A percentile compares a stretch with the other conserved stretches of the same genome.
phyloP scores from a whole-genome alignment of 2,329 filamentous ascomycete species.

The Alternaria alternata region DNA sequence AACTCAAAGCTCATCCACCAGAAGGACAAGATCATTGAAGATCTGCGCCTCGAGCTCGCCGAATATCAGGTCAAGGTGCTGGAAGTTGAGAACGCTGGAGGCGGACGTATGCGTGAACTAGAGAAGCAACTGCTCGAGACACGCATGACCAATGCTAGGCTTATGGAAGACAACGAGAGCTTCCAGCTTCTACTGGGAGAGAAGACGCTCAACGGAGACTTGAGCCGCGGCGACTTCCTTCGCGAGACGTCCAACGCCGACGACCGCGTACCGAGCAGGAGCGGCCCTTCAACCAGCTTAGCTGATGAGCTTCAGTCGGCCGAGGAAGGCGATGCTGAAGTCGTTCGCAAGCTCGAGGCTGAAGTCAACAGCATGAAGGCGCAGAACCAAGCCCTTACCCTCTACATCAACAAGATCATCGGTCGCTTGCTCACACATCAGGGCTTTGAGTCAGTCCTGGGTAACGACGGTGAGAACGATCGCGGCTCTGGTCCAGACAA shows the following conservation, averaged over 20 bases:
- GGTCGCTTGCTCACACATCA: slow-evolving; percentile 92
- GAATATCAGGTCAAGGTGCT: slow-evolving; percentile 95
- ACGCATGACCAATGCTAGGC: slow-evolving; percentile 91
- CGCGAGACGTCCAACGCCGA: slow-evolving; percentile 55
- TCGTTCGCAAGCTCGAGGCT: slow-evolving; percentile 72
- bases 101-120: slow-evolving; percentile 86
- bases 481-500: slow-evolving; percentile 56
- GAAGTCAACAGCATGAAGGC: slow-evolving; percentile 85
- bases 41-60: slow-evolving; percentile 86
- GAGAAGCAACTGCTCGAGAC: slow-evolving; percentile 89
- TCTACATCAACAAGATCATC: slow-evolving; percentile 99
- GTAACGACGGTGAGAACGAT: slow-evolving; percentile 68
- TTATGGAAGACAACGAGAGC: slow-evolving; percentile 99
- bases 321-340: slow-evolving; percentile 59
- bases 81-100: slow-evolving; percentile 91
- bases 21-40: slow-evolving; percentile 96
- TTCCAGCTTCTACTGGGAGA: slow-evolving; percentile 95
- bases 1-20: slow-evolving; percentile 90
- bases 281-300: slow-evolving; percentile 48
- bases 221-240: slow-evolving; percentile 82
- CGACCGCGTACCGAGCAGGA: slow-evolving; percentile 44
- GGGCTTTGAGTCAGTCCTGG: slow-evolving; percentile 92
- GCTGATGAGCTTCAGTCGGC: slow-evolving; percentile 86
- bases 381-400: slow-evolving; percentile 93
- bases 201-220: slow-evolving; percentile 94